A percentile compares a stretch with the other conserved stretches of the same genome.
These are phyloP conservation scores for Daldinia loculata DNA, from an alignment of 495 filamentous ascomycete species.

Conservation along the genomic window DNA sequence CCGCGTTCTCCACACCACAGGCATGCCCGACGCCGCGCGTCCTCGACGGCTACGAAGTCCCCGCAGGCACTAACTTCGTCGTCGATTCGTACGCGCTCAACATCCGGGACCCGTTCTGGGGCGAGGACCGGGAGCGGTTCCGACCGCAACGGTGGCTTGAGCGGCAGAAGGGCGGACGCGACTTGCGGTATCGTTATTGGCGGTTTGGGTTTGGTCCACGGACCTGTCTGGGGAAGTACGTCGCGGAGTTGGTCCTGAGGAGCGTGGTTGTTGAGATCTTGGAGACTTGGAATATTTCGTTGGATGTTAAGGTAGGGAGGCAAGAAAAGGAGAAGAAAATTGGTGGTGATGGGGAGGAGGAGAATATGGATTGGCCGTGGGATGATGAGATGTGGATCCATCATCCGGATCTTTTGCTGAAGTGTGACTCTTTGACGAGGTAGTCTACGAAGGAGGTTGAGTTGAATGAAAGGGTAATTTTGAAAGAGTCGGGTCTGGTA, in stretches of 20 bases:
- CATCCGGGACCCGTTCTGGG: neutral
- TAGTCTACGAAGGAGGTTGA: neutral
- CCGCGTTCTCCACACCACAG: neutral
- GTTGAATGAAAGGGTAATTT: no score
- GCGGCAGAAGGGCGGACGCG: neutral
- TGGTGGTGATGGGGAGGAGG: neutral
- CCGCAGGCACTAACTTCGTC: neutral
- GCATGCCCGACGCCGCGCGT: neutral
- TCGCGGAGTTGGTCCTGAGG: neutral
- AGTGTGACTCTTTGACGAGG: neutral
- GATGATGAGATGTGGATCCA: constrained; percentile 18
- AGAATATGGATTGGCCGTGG: constrained; percentile 13
- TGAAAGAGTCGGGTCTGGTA: no score
- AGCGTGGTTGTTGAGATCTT: neutral
- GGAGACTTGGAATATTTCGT: neutral
- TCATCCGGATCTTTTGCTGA: constrained; percentile 1
- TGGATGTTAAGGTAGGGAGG: neutral
- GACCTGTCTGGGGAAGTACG: neutral
- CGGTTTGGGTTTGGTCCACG: neutral
- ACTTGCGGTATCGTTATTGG: neutral
- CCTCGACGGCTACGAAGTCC: constrained; percentile 2
- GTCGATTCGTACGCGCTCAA: neutral
- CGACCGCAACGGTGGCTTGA: neutral
- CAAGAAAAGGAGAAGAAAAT: neutral
- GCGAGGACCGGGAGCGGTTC: neutral